Evolutionary conservation across 305 asterid species (phyloP), one percentile per base, ranked within the genome.

Genomic region (Ajuga reptans): DNA sequence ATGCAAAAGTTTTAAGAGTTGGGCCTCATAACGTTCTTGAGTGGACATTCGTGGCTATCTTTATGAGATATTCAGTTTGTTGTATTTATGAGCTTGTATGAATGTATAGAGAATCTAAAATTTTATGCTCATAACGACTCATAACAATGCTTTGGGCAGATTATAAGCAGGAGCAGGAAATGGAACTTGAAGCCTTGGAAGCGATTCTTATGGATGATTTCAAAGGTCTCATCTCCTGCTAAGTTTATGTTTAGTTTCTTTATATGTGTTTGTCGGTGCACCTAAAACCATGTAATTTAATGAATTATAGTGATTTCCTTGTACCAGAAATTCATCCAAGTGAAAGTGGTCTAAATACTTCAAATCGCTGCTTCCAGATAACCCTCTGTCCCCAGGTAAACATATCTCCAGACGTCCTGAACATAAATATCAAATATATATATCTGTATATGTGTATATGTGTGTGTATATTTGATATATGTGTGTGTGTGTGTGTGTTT

Each of bases 141-240:
- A 15, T 41, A 24, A 4, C 36, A 53, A 53, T 75, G 69, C 14
- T 58, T 71, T 77, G 69, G 29, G 51, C 83, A 91, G 99, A 94
- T 77, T 79, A 86, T 80, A 81, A 80, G 81, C 95, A 77, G 85
- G 98, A 94, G 81, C 97, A 93, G 81, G 99, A 87, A 57, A 91
- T 91, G 96, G 99, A 91, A 83, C 80, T 93, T 29, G 97, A 89
- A 81, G 99, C 97, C 50, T 72, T 93, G 81, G 96, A 91, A 75
- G 97, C 99, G 31, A 93, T 93, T 80, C 96, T 94, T 41, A 79
- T 79, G 92, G 97, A 94, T 75, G 98, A 94, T 1, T 85, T 94
- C 41, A 81, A 82, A 82, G 98, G 98, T 92, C 68, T 73, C 78
- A 14, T 51, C 43, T 72, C 51, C 50, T 67, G 41, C 56, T 10